A percentile compares a stretch with the other conserved stretches of the same genome.
phyloP scores from a whole-genome alignment of 2,329 filamentous ascomycete species.

The Paraconiothyrium sp. region DNA sequence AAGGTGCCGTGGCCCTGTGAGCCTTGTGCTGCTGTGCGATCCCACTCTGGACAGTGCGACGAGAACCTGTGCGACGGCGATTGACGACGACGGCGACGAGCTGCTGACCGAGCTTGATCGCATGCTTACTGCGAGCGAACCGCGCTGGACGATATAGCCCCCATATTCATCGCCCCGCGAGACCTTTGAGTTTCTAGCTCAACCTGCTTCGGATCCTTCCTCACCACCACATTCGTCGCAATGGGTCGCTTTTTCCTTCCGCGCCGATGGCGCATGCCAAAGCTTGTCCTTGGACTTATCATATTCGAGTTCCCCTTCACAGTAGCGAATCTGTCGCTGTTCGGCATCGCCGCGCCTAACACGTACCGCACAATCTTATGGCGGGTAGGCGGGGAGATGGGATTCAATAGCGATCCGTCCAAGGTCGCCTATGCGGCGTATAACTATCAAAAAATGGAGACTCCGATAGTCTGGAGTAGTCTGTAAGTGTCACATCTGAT shows the following conservation, averaged over 20 bases:
- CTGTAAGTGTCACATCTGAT: constrained; percentile 64
- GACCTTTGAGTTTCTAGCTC: constrained; percentile 5
- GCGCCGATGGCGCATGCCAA: constrained; percentile 63
- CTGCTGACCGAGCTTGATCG: not conserved
- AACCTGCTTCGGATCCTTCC: not conserved
- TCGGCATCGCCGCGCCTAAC: constrained; percentile 77
- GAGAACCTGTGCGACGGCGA: constrained; percentile 5
- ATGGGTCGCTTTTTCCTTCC: constrained; percentile 61
- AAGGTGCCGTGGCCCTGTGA: not conserved
- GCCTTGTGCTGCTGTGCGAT: constrained; percentile 5
- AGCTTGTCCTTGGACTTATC: constrained; percentile 66
- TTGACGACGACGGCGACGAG: constrained; percentile 2
- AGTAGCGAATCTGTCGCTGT: constrained; percentile 73
- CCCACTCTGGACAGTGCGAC: not conserved
- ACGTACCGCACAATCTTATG: constrained; percentile 77
- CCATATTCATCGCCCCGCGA: not conserved
- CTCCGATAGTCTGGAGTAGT: constrained; percentile 77
- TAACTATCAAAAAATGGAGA: constrained; percentile 70
- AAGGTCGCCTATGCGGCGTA: constrained; percentile 77
- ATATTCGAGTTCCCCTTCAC: constrained; percentile 71
- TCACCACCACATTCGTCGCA: constrained; percentile 11
- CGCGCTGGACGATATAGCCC: not conserved
- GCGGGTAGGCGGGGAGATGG: constrained; percentile 74
- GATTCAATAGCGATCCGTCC: constrained; percentile 78
- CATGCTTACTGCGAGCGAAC: not conserved